Evolutionary conservation across 768 basidiomycete genomes (phyloP).

Genomic region (Mycena filopes): DNA sequence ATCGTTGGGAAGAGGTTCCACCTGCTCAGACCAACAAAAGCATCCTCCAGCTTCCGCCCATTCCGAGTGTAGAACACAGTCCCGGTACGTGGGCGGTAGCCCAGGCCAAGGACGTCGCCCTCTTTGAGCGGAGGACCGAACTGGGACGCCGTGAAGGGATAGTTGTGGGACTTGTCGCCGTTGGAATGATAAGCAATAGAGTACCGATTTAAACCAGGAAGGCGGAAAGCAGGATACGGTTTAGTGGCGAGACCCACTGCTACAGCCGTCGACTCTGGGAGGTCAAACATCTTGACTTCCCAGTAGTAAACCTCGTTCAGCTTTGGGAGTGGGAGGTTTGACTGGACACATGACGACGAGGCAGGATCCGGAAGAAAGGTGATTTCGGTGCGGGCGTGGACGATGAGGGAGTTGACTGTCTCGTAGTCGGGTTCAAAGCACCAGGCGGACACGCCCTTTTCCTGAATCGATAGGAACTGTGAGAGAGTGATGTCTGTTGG

Average conservation of each 20-base stretch:
- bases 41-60: slow-evolving; percentile 96
- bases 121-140: slow-evolving; percentile 90
- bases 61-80: slow-evolving; percentile 99
- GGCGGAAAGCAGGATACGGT: slow-evolving; percentile 93
- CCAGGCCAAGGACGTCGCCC: slow-evolving; percentile 95
- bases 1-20: slow-evolving; percentile 98
- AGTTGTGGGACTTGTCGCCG: slow-evolving; percentile 97
- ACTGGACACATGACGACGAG: slow-evolving; percentile 94
- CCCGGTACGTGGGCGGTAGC: slow-evolving; percentile 94
- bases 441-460: slow-evolving; percentile 99
- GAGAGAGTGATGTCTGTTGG: slow-evolving; percentile 98
- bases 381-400: slow-evolving; percentile 96
- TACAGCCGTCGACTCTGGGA: slow-evolving; percentile 87
- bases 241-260: slow-evolving; percentile 96
- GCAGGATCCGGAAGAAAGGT: slow-evolving; percentile 98
- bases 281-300: slow-evolving; percentile 99
- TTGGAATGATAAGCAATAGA: slow-evolving; percentile 96
- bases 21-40: slow-evolving; percentile 87
- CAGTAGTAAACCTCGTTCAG: slow-evolving; percentile 99
- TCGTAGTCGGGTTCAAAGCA: slow-evolving; percentile 99
- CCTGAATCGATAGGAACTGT: slow-evolving; percentile 98
- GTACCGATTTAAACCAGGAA: slow-evolving; percentile 86
- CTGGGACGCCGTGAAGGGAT: slow-evolving; percentile 87
- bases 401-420: slow-evolving; percentile 89
- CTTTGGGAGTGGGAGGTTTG: slow-evolving; percentile 95